A percentile compares a stretch with the other conserved stretches of the same genome.
Evolutionary conservation across 768 basidiomycete species (phyloP).

Genomic region (Auricularia cornea): DNA sequence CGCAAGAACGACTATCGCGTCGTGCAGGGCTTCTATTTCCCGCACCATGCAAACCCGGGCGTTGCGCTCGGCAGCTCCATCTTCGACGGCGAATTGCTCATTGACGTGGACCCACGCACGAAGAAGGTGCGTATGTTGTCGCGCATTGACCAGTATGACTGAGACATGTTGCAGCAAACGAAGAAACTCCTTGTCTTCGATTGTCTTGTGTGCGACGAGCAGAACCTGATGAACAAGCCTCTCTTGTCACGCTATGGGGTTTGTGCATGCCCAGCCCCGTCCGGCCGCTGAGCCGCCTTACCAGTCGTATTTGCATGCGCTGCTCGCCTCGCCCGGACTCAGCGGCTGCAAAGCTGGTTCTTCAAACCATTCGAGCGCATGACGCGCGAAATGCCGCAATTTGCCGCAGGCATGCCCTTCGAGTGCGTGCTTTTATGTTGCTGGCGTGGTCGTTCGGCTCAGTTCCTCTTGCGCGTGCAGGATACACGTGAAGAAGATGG

Average conservation of each 20-base stretch:
- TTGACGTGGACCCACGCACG: conserved; percentile 76
- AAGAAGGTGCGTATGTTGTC: conserved; percentile 42
- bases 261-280: conserved; percentile 19
- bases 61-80: conserved; percentile 69
- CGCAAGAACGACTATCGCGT: conserved; percentile 82
- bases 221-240: conserved; percentile 78
- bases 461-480: conserved; percentile 30
- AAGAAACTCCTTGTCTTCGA: conserved; percentile 85
- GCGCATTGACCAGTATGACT: conserved; percentile 3
- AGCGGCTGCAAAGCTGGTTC: conserved; percentile 80
- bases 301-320: background rate
- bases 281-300: background rate
- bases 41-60: conserved; percentile 68
- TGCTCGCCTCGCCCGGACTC: conserved; percentile 1
- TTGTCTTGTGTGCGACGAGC: conserved; percentile 76
- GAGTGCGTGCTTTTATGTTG: too few relatives aligned
- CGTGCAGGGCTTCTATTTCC: conserved; percentile 75
- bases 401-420: conserved; percentile 24
- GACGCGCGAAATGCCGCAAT: conserved; percentile 58
- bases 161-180: conserved; percentile 49
- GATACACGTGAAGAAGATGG: conserved; percentile 81
- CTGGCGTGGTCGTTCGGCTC: background rate
- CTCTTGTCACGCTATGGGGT: conserved; percentile 89
- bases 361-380: conserved; percentile 70
- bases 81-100: conserved; percentile 89